phyloP scores from a whole-genome alignment of 139 green algal species.

The Chlamydomonas incerta region DNA sequence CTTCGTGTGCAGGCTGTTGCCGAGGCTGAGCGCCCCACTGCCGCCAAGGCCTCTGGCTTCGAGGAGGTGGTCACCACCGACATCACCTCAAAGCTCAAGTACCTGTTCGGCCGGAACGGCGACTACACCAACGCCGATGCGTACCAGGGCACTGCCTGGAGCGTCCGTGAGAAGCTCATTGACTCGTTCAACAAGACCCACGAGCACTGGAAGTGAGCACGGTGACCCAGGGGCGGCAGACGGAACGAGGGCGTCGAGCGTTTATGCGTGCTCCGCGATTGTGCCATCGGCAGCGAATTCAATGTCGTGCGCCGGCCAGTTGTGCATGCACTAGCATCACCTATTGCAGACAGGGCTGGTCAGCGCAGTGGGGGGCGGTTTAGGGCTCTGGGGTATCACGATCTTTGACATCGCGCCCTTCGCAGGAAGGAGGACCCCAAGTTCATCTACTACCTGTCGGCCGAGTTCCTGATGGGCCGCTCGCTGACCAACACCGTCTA shows the following conservation, averaged over 20 bases:
- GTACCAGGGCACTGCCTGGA: slow-evolving; percentile 77
- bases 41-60: background rate
- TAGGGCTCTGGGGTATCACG: too few species aligned
- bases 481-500: slow-evolving; percentile 95
- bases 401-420: background rate
- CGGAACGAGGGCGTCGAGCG: too few species aligned
- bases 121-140: slow-evolving; percentile 49
- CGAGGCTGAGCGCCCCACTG: slow-evolving; percentile 41
- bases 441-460: slow-evolving; percentile 96
- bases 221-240: too few species aligned
- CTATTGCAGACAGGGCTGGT: too few species aligned
- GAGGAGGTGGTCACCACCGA: slow-evolving; percentile 2
- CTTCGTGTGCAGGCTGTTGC: slow-evolving; percentile 47
- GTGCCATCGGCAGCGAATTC: too few species aligned
- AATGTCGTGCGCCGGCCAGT: too few species aligned
- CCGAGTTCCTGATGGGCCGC: slow-evolving; percentile 98
- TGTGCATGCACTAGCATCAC: too few species aligned
- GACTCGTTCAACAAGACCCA: slow-evolving; percentile 88
- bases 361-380: too few species aligned
- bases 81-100: slow-evolving; percentile 54
- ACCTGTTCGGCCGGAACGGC: slow-evolving; percentile 48
- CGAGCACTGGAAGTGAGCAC: slow-evolving; percentile 81
- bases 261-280: too few species aligned
- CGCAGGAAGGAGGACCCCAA: slow-evolving; percentile 87
- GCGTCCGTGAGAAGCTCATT: slow-evolving; percentile 87